Evolutionary conservation across 192 early-diverging fungal species (phyloP), one percentile per base, ranked within the genome.

Genomic region (Spinellus fusiger): DNA sequence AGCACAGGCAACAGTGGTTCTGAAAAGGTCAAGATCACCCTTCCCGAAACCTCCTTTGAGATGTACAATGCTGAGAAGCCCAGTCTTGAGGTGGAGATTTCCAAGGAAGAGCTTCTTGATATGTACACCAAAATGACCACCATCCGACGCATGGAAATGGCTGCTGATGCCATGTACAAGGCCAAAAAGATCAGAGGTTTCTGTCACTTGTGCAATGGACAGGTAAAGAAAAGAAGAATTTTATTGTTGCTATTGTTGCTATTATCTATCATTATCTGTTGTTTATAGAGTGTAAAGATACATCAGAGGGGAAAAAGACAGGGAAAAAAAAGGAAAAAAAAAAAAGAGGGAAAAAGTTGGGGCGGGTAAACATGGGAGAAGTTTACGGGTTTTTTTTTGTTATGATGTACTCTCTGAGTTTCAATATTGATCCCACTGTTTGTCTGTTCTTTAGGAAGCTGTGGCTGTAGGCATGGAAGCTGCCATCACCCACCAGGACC

Each of bases 151-250:
- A 77, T 98, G 74, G 96, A 98, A 78, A 93, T 86, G 78, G 90
- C 92, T 51, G 89, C 89, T 25, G 96, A 98, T 76, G 81, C 86
- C 66, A 84, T 93, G 59, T 98, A 98, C 86, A 98, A 98, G 82
- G 83, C 86, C 62, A 96, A 96, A 78, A 77, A 91, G 76, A 96
- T 98, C 68, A 89, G 94, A 54, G 94, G 94, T 59, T 98, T 98
- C 89, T 96, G 94, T 80, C 96, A 98, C 77, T 80, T 98, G 81
- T 95, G 93, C 71, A 98, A 87, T 59, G 94, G 94, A 55, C 93
- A 98, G 83, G 90, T 89, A 75, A 74, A 34, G 29, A 50, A n/a
- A n/a, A n/a, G n/a, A n/a, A n/a, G n/a, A n/a, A n/a, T n/a, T n/a
- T 20, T n/a, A 9, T 10, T 61, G 7, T 18, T 25, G 8, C 20